A percentile compares a stretch with the other conserved stretches of the same genome.
phyloP scores from a whole-genome alignment of 2,329 filamentous ascomycete species.

The Huntiella moniliformis region DNA sequence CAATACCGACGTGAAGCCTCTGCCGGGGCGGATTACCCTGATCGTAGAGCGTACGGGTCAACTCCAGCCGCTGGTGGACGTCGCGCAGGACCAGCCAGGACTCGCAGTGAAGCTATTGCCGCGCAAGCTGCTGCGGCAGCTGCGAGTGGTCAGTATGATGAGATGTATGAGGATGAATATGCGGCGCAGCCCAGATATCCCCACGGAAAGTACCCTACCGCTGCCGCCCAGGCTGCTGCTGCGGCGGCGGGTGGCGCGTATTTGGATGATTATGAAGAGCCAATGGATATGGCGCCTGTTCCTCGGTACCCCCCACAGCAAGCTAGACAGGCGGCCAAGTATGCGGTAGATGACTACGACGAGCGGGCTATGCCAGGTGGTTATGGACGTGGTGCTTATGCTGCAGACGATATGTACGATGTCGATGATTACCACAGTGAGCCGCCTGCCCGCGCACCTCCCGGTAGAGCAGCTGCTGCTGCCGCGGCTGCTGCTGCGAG shows the following conservation, averaged over 20 bases:
- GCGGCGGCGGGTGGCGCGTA: background rate
- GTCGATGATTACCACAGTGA: slow-evolving; percentile 5
- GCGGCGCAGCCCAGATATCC: background rate
- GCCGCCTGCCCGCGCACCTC: slow-evolving; percentile 2
- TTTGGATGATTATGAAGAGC: slow-evolving; percentile 1
- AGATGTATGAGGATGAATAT: slow-evolving; percentile 5
- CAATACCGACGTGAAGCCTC: slow-evolving; percentile 4
- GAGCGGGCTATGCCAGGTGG: background rate
- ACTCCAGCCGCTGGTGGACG: no score
- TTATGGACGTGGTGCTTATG: slow-evolving; percentile 1
- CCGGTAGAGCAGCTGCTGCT: background rate
- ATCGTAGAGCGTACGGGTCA: slow-evolving; percentile 4
- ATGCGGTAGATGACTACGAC: slow-evolving; percentile 2
- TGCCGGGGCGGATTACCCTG: slow-evolving; percentile 6
- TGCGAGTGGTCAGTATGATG: slow-evolving; percentile 1
- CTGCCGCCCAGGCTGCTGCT: background rate
- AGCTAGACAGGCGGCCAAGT: slow-evolving; percentile 8
- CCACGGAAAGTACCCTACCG: background rate
- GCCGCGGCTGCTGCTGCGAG: background rate
- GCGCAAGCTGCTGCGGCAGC: background rate
- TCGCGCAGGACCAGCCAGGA: no score
- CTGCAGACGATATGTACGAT: slow-evolving; percentile 1
- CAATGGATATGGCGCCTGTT: background rate
- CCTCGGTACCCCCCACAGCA: slow-evolving; percentile 7
- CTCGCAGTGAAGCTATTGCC: slow-evolving; percentile 2